These are phyloP conservation scores for Graphilbum sp. DNA, from an alignment of 2,329 filamentous ascomycete genomes.

Conservation along the genomic window DNA sequence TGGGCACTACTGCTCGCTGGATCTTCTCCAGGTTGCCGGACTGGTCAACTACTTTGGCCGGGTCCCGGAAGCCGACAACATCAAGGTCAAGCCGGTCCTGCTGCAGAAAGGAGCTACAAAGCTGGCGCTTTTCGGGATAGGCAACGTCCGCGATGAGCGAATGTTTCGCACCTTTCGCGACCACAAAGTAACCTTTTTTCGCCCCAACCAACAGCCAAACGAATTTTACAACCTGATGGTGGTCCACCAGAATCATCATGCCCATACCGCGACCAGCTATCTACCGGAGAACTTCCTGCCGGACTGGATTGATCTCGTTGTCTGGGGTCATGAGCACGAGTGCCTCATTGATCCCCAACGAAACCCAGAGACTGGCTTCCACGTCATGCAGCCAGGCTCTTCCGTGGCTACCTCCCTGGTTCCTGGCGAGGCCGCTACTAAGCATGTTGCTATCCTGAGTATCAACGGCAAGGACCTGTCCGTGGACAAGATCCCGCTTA, in stretches of 20 bases:
- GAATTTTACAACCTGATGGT: constrained; percentile 96
- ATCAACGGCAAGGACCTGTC: constrained; percentile 72
- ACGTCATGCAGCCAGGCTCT: constrained; percentile 94
- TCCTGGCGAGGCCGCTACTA: constrained; percentile 75
- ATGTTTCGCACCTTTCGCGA: constrained; percentile 89
- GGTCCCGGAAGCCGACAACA: constrained; percentile 82
- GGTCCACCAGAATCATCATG: constrained; percentile 91
- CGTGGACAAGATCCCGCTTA: constrained; percentile 66
- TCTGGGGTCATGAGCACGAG: constrained; percentile 98
- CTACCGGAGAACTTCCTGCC: constrained; percentile 87
- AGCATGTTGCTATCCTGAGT: constrained; percentile 76
- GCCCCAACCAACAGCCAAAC: constrained; percentile 58
- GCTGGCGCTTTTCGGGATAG: constrained; percentile 81
- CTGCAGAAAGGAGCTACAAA: constrained; percentile 90
- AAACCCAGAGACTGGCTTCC: constrained; percentile 79
- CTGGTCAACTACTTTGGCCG: constrained; percentile 93
- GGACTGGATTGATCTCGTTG: constrained; percentile 74
- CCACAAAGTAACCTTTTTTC: constrained; percentile 85
- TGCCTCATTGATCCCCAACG: constrained; percentile 71
- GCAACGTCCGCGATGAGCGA: constrained; percentile 90
- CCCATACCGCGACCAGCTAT: constrained; percentile 84
- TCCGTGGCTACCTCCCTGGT: constrained; percentile 89
- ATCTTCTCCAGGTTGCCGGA: constrained; percentile 79
- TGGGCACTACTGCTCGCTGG: constrained; percentile 78
- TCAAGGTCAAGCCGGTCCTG: constrained; percentile 77